phyloP scores from a whole-genome alignment of 1,139 yeast genomes.

The Saccharomyces pastorianus region DNA sequence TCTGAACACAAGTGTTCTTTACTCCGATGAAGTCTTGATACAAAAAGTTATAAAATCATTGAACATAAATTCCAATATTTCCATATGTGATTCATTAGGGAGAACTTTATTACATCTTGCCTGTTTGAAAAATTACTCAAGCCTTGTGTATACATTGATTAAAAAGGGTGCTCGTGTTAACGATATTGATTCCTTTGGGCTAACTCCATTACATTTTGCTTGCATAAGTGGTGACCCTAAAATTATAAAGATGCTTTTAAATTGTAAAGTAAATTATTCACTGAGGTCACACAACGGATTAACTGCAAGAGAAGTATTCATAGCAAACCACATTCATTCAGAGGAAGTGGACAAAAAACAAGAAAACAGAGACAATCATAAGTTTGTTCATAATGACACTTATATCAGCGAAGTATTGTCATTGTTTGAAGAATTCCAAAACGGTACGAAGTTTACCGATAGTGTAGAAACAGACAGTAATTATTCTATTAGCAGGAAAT shows the following conservation, averaged over 20 bases:
- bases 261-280: conserved; percentile 58
- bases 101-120: conserved; percentile 81
- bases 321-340: conserved; percentile 32
- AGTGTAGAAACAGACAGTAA: conserved; percentile 3
- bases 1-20: not conserved
- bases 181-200: conserved; percentile 63
- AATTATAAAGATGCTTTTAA: conserved; percentile 34
- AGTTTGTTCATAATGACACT: not conserved
- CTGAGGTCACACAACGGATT: conserved; percentile 50
- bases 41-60: conserved; percentile 51
- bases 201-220: conserved; percentile 78
- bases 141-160: conserved; percentile 53
- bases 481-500: conserved; percentile 12
- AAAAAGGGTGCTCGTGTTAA: conserved; percentile 74
- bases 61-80: conserved; percentile 55
- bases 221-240: conserved; percentile 61
- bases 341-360: not conserved
- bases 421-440: not conserved
- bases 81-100: conserved; percentile 66
- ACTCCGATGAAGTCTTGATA: conserved; percentile 45
- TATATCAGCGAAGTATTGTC: not conserved
- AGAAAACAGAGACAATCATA: conserved; percentile 6
- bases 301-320: conserved; percentile 39
- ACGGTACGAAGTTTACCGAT: conserved; percentile 2
- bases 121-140: conserved; percentile 56